Conservation (phyloP, 2,329 filamentous ascomycete species). For the Cercospora berteroae region DNA sequence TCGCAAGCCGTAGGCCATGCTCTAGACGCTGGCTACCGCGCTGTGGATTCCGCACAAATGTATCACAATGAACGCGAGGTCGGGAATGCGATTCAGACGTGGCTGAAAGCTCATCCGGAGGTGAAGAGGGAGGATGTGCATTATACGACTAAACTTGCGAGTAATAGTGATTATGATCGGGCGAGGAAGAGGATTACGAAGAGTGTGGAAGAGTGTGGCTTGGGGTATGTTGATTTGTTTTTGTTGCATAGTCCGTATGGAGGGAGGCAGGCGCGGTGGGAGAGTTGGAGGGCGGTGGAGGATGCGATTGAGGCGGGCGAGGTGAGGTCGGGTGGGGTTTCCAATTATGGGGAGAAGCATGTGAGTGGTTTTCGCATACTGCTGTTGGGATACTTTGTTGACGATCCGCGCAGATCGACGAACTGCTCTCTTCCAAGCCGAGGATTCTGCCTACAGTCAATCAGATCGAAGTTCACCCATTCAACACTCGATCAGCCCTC, state of each 20-base stretch:
- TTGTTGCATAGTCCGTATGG: slow-evolving; percentile 78
- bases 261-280: slow-evolving; percentile 63
- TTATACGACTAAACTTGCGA: slow-evolving; percentile 76
- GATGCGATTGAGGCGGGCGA: slow-evolving; percentile 73
- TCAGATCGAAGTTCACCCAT: slow-evolving; percentile 79
- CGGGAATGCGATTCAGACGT: slow-evolving; percentile 58
- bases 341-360: slow-evolving; percentile 75
- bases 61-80: slow-evolving; percentile 70
- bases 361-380: slow-evolving; percentile 46
- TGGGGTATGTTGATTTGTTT: slow-evolving; percentile 78
- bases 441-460: slow-evolving; percentile 67
- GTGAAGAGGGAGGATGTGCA: slow-evolving; percentile 69
- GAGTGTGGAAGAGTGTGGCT: slow-evolving; percentile 62
- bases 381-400: neutral
- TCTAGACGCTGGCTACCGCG: slow-evolving; percentile 48
- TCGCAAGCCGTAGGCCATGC: slow-evolving; percentile 51
- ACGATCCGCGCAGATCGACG: slow-evolving; percentile 56
- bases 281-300: slow-evolving; percentile 74
- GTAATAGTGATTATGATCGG: slow-evolving; percentile 64
- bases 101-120: slow-evolving; percentile 30
- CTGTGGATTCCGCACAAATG: slow-evolving; percentile 62
- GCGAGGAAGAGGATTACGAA: slow-evolving; percentile 65
- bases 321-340: slow-evolving; percentile 69
- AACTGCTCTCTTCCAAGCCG: slow-evolving; percentile 63
- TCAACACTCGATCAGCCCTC: slow-evolving; percentile 71